Conservation (phyloP, 768 basidiomycete genomes). For the Termitomyces sp. region DNA sequence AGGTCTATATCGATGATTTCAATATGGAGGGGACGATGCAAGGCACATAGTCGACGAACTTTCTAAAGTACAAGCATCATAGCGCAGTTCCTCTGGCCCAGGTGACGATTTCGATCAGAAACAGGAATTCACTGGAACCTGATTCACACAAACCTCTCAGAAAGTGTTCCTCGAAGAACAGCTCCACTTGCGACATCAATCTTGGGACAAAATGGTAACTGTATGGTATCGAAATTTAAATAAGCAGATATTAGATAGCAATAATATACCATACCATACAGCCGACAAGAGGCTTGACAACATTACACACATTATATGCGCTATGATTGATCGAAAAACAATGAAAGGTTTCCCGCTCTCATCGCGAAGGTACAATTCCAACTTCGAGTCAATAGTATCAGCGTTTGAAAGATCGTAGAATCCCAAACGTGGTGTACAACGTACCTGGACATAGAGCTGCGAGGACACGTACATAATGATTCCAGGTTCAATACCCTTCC, state of each 20-base stretch:
- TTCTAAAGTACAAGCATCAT: constrained; percentile 9
- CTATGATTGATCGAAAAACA: constrained; percentile 2
- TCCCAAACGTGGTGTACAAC: not conserved
- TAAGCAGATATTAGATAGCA: not conserved
- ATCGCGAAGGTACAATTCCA: constrained; percentile 10
- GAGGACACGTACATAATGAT: constrained; percentile 10
- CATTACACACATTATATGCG: constrained; percentile 6
- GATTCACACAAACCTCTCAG: constrained; percentile 5
- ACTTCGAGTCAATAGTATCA: not conserved
- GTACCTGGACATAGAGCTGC: constrained; percentile 7
- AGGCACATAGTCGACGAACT: not conserved
- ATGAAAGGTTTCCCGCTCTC: not conserved
- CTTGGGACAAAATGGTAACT: constrained; percentile 5
- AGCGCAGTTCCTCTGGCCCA: constrained; percentile 7
- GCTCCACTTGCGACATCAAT: constrained; percentile 1
- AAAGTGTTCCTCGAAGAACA: constrained; percentile 10
- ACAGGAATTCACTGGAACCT: not conserved
- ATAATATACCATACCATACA: not conserved
- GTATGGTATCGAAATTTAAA: not conserved
- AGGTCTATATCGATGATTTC: not conserved
- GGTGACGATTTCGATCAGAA: not conserved
- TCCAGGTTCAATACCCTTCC: constrained; percentile 12
- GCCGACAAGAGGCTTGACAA: constrained; percentile 2
- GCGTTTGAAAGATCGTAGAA: not conserved
- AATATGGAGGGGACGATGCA: not conserved